Evolutionary conservation across 1,284 basidiomycete species (phyloP).

Genomic region (Irpex sp.): DNA sequence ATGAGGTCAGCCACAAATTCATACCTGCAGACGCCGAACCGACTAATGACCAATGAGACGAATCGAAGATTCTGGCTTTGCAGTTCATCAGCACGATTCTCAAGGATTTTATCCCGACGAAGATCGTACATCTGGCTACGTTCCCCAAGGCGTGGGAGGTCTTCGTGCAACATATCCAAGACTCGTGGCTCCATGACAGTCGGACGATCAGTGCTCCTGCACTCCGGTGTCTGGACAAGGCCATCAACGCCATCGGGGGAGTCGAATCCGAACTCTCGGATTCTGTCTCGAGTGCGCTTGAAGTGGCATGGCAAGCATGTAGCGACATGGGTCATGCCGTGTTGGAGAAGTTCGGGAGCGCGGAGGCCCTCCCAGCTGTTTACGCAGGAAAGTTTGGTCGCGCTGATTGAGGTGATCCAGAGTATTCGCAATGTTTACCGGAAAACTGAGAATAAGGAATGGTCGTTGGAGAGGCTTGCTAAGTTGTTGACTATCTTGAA

Average conservation of each 20-base stretch:
- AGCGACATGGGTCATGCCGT: slow-evolving; percentile 68
- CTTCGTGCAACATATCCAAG: slow-evolving; percentile 77
- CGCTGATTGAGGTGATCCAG: slow-evolving; percentile 79
- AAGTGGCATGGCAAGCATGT: slow-evolving; percentile 79
- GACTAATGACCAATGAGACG: slow-evolving; percentile 72
- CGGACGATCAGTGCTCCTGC: slow-evolving; percentile 82
- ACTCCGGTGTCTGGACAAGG: slow-evolving; percentile 84
- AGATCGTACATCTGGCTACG: slow-evolving; percentile 77
- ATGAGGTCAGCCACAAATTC: slow-evolving; percentile 92
- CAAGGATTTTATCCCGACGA: slow-evolving; percentile 79
- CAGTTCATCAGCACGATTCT: slow-evolving; percentile 89
- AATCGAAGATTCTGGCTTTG: slow-evolving; percentile 89
- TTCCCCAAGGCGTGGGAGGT: slow-evolving; percentile 80
- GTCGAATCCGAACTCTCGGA: slow-evolving; percentile 48
- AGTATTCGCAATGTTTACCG: slow-evolving; percentile 62
- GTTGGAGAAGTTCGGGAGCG: slow-evolving; percentile 18
- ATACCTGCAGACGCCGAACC: slow-evolving; percentile 58
- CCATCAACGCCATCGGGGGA: slow-evolving; percentile 63
- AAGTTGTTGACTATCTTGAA: slow-evolving; percentile 85
- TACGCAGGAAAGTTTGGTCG: slow-evolving; percentile 90
- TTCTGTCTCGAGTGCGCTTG: slow-evolving; percentile 58
- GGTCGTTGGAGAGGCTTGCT: slow-evolving; percentile 69
- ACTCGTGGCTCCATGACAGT: slow-evolving; percentile 76
- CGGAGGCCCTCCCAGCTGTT: slow-evolving; percentile 53
- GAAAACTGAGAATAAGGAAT: slow-evolving; percentile 62